These are phyloP conservation scores for Bryum argenteum DNA, from an alignment of 225 moss, liverwort and hornwort species.

Conservation along the genomic window DNA sequence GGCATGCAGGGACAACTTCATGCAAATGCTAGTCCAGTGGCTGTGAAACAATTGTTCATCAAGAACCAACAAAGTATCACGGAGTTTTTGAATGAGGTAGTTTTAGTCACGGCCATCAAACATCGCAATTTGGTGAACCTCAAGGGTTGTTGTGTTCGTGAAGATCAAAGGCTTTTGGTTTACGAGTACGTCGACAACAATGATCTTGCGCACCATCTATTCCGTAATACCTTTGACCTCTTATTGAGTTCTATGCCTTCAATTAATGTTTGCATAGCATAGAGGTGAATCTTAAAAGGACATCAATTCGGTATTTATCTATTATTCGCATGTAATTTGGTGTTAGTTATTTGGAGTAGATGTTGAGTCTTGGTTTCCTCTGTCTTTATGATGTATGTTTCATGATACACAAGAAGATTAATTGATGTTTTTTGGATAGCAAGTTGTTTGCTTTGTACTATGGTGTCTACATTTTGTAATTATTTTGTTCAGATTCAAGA, in stretches of 20 bases:
- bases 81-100: neutral
- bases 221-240: neutral
- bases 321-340: no score
- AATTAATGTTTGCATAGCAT: no score
- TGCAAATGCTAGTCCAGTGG: neutral
- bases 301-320: no score
- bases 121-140: neutral
- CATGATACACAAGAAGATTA: no score
- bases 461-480: no score
- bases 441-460: no score
- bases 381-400: no score
- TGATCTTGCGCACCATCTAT: neutral
- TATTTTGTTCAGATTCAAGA: neutral
- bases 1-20: neutral
- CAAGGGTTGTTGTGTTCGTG: neutral
- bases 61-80: neutral
- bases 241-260: no score
- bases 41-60: neutral
- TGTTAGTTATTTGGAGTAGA: no score
- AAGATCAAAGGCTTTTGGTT: neutral
- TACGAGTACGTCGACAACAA: neutral
- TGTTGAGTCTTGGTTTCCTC: no score
- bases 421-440: no score
- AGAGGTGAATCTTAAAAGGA: no score
- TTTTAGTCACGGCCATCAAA: neutral